Conservation (phyloP, 371 early-diverging fungal species). For the Apophysomyces elegans region DNA sequence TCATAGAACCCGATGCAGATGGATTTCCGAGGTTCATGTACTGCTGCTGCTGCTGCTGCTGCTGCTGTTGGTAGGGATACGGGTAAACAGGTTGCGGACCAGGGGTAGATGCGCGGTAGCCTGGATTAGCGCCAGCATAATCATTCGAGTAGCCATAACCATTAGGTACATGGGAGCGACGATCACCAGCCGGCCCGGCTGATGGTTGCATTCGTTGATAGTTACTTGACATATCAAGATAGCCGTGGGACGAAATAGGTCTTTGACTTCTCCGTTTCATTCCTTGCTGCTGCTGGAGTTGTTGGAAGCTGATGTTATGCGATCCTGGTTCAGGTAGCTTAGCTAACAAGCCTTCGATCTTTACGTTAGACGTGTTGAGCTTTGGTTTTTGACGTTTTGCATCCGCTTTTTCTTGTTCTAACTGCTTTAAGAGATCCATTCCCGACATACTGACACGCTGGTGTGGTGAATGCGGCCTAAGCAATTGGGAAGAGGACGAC, state of each 20-base stretch:
- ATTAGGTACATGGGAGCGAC: constrained; percentile 6
- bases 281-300: constrained; percentile 33
- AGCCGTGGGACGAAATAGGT: constrained; percentile 13
- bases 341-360: constrained; percentile 50
- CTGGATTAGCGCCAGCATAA: constrained; percentile 9
- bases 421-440: constrained; percentile 50
- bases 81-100: constrained; percentile 7
- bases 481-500: constrained; percentile 4
- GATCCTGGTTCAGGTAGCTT: constrained; percentile 49
- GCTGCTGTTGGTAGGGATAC: constrained; percentile 15
- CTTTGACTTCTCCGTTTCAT: constrained; percentile 14
- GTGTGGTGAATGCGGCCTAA: constrained; percentile 14
- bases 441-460: constrained; percentile 47
- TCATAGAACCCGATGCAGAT: constrained; percentile 13
- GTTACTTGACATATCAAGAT: constrained; percentile 14
- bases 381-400: constrained; percentile 42
- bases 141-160: constrained; percentile 7
- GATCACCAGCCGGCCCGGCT: background rate
- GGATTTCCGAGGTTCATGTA: constrained; percentile 7
- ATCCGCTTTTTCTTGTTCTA: constrained; percentile 51
- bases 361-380: constrained; percentile 40
- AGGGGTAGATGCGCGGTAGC: constrained; percentile 12
- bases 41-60: constrained; percentile 19
- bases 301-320: constrained; percentile 51
- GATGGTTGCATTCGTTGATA: constrained; percentile 7